Conservation (phyloP, 176 grass and related monocot species). For the Melocanna baccifera region DNA sequence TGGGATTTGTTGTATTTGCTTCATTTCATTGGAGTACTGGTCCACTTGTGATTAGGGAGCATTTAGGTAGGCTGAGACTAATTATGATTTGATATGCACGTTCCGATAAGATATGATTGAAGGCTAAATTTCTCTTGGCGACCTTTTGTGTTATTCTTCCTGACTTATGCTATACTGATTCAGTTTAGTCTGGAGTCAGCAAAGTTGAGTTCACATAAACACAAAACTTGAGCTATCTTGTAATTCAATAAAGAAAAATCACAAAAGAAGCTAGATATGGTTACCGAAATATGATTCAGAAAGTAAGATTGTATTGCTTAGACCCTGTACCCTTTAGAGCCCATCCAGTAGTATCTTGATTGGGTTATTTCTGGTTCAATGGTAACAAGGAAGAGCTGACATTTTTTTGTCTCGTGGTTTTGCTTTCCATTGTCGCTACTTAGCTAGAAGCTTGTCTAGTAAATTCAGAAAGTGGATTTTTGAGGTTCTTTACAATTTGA, state of each 20-base stretch:
- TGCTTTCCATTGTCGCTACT: not conserved
- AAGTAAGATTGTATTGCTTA: not conserved
- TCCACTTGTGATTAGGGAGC: not conserved
- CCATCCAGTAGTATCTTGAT: not conserved
- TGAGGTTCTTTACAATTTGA: not conserved
- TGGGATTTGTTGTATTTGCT: not conserved
- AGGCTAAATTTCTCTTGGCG: not conserved
- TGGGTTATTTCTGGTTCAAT: not conserved
- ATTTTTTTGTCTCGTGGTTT: not conserved
- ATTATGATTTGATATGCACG: not conserved
- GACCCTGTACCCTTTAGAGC: not conserved
- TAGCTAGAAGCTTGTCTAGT: not conserved
- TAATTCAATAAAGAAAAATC: not conserved
- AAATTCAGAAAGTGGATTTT: not conserved
- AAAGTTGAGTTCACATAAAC: not conserved
- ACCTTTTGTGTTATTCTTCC: not conserved
- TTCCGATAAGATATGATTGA: not conserved
- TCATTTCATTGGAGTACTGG: not conserved
- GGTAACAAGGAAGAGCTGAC: not conserved
- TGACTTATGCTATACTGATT: not conserved
- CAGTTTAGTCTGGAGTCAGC: not conserved
- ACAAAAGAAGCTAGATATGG: not conserved
- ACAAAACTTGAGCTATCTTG: not conserved
- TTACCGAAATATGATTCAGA: not conserved
- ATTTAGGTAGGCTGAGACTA: not conserved